Base-by-base conservation (phyloP, 768 basidiomycete species). In the Phylloporus arenicola region DNA sequence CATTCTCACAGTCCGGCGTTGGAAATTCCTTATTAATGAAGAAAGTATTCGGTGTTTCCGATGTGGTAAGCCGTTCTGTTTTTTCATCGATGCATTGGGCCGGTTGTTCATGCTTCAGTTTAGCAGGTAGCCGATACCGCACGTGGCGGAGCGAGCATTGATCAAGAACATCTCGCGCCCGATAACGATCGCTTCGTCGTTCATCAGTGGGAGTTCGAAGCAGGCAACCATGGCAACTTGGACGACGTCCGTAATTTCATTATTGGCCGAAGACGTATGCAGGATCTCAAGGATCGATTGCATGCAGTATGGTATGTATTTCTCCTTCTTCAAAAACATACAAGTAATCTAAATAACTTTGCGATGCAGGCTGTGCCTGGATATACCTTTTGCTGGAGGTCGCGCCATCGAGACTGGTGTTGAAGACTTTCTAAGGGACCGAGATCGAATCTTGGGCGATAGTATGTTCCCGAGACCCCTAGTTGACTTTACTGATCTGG, bases 361-460 rank as follows among this genome's bases (percentile, higher is more conserved):
- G 7, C 6, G 13, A 14, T 24, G 22, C 14, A 22, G n/a, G 25
- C 5, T 37, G 12, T 44, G 48, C 30, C 8, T 50, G 3, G 8
- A 19, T 14, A 30, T 44, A 29, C 48, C 43, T 6, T 30, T 29
- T 39, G 25, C 43, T 3, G 35, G 19, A 6, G 20, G 27, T 6
- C 43, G 48, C 13, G 24, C 39, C 5, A 0, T 50, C 2, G 48
- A 44, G 35, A 27, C 43, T 6, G 48, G 35, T 1, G 19, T 30
- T 7, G 48, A 50, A 16, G 10, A 44, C 6, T 50, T 50, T 17
- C 27, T 57, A 14, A 43, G 20, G 17, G 6, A 42, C 5, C 48
- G 38, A 43, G n/a, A 46, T 1, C 9, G 39, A 8, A 46, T 49
- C n/a, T 20, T 56, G 20, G 54, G 54, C 9, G 20, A 56, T 4